These are phyloP conservation scores for Termitomyces sp. DNA, from an alignment of 768 basidiomycete genomes.

Conservation along the genomic window DNA sequence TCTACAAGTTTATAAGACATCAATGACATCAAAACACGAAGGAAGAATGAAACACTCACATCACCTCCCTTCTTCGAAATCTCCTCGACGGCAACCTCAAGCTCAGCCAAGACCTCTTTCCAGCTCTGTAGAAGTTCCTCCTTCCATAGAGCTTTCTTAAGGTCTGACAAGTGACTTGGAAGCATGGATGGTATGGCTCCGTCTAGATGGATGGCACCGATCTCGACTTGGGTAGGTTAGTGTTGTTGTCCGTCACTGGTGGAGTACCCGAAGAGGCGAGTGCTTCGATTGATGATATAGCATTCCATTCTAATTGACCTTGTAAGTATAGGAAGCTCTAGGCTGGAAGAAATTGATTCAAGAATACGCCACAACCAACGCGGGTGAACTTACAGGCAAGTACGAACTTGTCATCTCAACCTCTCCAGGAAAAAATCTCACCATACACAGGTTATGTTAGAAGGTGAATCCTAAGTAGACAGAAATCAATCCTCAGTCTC, in stretches of 20 bases:
- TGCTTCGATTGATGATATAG: neutral
- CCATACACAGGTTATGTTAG: too few relatives aligned
- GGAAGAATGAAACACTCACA: conserved; percentile 27
- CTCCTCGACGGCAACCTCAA: conserved; percentile 42
- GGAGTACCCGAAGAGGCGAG: conserved; percentile 52
- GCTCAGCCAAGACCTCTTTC: conserved; percentile 48
- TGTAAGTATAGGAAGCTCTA: conserved; percentile 45
- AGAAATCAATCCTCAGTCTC: too few relatives aligned
- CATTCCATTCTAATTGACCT: neutral
- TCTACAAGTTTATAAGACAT: conserved; percentile 24
- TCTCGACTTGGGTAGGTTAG: neutral
- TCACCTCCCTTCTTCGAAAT: conserved; percentile 43
- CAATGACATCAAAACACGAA: neutral
- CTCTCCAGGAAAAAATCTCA: neutral
- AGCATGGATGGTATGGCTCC: conserved; percentile 20
- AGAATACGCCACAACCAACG: conserved; percentile 51
- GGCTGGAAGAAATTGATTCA: conserved; percentile 52
- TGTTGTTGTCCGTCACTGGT: conserved; percentile 52
- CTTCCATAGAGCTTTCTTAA: conserved; percentile 54
- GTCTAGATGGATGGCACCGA: neutral
- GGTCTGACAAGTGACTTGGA: conserved; percentile 51
- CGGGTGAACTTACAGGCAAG: conserved; percentile 43
- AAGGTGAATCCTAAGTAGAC: too few relatives aligned
- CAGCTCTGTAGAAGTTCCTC: conserved; percentile 48
- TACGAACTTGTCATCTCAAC: neutral